These are phyloP conservation scores for Chrysoporthe austroafricana DNA, from an alignment of 2,329 filamentous ascomycete species.

Conservation along the genomic window DNA sequence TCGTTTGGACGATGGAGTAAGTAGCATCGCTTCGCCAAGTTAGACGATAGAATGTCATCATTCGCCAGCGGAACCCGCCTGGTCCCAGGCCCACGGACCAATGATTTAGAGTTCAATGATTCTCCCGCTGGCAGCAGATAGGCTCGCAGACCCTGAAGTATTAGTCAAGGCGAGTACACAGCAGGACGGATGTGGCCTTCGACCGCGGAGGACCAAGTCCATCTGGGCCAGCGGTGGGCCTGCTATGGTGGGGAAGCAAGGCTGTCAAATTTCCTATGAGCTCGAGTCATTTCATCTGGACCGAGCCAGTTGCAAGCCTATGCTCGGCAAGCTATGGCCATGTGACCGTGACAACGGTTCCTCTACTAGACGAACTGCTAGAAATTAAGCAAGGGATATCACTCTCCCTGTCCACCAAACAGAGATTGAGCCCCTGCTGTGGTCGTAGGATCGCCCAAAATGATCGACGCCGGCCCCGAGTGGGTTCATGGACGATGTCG, in stretches of 20 bases:
- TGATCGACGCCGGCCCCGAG: neutral
- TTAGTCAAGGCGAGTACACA: neutral
- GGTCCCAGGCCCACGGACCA: neutral
- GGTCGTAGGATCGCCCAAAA: neutral
- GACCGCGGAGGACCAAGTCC: neutral
- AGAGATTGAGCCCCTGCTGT: neutral
- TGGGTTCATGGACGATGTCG: neutral
- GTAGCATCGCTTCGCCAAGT: neutral
- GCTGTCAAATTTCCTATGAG: neutral
- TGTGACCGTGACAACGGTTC: slow-evolving; percentile 1
- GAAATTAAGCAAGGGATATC: neutral
- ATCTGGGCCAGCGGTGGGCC: neutral
- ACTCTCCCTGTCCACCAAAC: neutral
- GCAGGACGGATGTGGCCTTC: neutral
- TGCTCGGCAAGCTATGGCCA: neutral
- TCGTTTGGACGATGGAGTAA: neutral
- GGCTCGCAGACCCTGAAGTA: neutral
- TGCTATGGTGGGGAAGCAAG: neutral
- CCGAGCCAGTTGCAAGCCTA: neutral
- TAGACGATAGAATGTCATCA: neutral
- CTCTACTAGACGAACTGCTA: neutral
- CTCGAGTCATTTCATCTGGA: neutral
- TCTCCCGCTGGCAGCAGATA: neutral
- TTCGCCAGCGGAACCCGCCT: neutral
- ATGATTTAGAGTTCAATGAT: neutral